Conservation (phyloP, 179 eudicot species). For the Silene noctiflora region DNA sequence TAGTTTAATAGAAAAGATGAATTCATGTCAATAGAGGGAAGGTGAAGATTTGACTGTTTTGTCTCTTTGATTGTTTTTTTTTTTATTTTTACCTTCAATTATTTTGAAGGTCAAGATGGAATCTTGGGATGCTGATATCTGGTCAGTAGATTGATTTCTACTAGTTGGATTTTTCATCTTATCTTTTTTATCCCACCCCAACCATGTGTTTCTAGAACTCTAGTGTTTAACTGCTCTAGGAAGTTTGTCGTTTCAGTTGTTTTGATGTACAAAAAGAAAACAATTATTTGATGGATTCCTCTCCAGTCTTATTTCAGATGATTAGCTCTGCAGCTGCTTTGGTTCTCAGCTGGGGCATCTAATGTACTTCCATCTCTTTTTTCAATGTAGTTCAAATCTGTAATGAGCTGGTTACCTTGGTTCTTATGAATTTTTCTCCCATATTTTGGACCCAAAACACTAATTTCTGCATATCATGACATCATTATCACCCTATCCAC, state of each 20-base stretch:
- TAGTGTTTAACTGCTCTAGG: constrained; percentile 20
- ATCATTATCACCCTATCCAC: constrained; percentile 1
- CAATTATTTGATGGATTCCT: constrained; percentile 7
- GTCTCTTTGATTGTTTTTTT: background rate
- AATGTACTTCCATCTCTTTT: constrained; percentile 23
- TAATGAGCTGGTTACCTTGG: constrained; percentile 16
- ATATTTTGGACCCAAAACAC: background rate
- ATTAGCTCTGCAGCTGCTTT: constrained; percentile 24
- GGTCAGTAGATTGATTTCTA: constrained; percentile 26
- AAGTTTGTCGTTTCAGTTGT: constrained; percentile 29
- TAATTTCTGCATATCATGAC: constrained; percentile 1
- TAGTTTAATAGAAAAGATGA: constrained; percentile 26
- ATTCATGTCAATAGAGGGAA: constrained; percentile 31
- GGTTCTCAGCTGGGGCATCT: constrained; percentile 24
- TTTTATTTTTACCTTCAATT: constrained; percentile 22
- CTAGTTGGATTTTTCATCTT: constrained; percentile 14
- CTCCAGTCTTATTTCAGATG: constrained; percentile 10
- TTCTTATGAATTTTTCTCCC: background rate
- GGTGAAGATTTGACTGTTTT: constrained; percentile 28
- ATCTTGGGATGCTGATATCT: constrained; percentile 28
- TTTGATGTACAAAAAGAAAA: constrained; percentile 30
- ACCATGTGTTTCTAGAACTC: constrained; percentile 14
- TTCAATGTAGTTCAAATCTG: constrained; percentile 26
- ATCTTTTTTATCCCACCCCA: constrained; percentile 9
- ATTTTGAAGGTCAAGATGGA: constrained; percentile 35